These are phyloP conservation scores for Ambrosiella xylebori DNA, from an alignment of 2,329 filamentous ascomycete species.

Conservation along the genomic window DNA sequence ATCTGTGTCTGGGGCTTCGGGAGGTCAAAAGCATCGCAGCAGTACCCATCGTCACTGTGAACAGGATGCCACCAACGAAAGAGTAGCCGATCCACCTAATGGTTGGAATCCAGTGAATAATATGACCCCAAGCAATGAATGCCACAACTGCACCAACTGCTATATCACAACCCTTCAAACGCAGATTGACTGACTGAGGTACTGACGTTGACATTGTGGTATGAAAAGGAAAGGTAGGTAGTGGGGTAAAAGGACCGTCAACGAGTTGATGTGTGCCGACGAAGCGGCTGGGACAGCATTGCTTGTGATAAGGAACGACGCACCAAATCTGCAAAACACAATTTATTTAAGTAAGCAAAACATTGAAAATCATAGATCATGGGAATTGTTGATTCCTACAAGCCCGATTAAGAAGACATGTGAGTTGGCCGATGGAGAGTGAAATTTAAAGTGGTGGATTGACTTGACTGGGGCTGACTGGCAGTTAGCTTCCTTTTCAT, in stretches of 20 bases:
- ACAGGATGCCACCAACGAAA: conserved; percentile 51
- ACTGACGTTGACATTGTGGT: neutral
- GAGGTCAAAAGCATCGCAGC: conserved; percentile 46
- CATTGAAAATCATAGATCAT: neutral
- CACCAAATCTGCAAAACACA: too few species aligned
- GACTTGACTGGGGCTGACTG: neutral
- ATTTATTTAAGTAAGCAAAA: too few species aligned
- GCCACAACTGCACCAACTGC: conserved; percentile 48
- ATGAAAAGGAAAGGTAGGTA: neutral
- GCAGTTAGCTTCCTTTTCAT: neutral
- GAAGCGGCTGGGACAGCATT: conserved; percentile 2
- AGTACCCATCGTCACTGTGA: conserved; percentile 36
- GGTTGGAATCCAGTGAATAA: conserved; percentile 64
- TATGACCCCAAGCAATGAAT: conserved; percentile 78
- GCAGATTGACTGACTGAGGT: neutral
- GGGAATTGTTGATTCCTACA: neutral
- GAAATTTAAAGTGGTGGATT: neutral
- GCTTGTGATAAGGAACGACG: neutral
- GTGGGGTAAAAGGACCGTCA: neutral
- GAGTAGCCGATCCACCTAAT: conserved; percentile 77
- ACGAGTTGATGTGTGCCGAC: neutral
- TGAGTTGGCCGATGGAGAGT: neutral
- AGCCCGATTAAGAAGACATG: neutral
- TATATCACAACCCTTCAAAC: conserved; percentile 54
- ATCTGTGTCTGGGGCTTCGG: conserved; percentile 26